Base-by-base conservation (phyloP, 257 asterid genomes). In the Eucommia ulmoides region DNA sequence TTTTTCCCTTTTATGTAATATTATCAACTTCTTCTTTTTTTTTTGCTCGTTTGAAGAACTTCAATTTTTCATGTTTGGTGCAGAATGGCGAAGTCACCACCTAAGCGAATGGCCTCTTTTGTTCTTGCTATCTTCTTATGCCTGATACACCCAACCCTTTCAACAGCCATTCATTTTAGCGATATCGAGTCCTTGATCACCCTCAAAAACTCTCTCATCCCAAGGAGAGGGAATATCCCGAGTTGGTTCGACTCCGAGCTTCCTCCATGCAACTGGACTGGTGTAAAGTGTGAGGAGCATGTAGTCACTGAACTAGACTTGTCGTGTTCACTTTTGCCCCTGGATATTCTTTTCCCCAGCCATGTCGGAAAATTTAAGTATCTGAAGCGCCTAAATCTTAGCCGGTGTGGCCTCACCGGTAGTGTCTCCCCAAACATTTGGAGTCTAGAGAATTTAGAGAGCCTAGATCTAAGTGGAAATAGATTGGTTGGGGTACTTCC, bases 211-310 rank as follows among this genome's bases (percentile, higher is more conserved):
- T 71, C 82, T 29, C 61, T 75, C 22, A 50, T 53, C 24, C 52
- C 55, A 12, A 51, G 42, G 49, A 65, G 35, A 60, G 60, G 68
- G 11, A 55, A 48, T 20, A 26, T 74, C 49, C 78, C 79, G 2
- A 64, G 65, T 50, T 75, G 87, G 91, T 73, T 73, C 20, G 63
- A 58, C 63, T 25, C 68, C 12, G 51, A 63, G 15, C 58, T 54
- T 20, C 29, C 61, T 55, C 82, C 88, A 0, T 85, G 95, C 75
- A 71, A 77, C 45, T 77, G 84, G 88, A 62, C 83, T 1, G 92
- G 93, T 23, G 62, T 82, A 35, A 60, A 50, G 55, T 85, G 95
- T 48, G 75, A 75, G 22, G 70, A 69, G 18, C 42, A 20, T n/a
- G 22, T 2, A 35, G 85, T 82, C 8, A 66, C 19, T n/a, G 49